Evolutionary conservation across 2,329 filamentous ascomycete species (phyloP).

Genomic region (Alternaria brassicicola): DNA sequence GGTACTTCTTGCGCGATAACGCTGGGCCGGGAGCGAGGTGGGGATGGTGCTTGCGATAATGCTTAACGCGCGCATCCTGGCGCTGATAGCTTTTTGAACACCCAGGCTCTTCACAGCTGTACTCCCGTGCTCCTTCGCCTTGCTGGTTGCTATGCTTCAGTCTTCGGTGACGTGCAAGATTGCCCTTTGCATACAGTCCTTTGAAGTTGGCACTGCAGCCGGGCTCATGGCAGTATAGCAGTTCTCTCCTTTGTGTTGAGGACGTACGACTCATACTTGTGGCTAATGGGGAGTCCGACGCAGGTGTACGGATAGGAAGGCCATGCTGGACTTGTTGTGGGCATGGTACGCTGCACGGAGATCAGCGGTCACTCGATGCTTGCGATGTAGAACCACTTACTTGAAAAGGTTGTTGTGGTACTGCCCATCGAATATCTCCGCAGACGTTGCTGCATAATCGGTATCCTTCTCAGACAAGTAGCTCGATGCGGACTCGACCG

Average conservation of each 20-base stretch:
- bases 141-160: background rate
- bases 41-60: constrained; percentile 8
- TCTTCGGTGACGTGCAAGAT: constrained; percentile 3
- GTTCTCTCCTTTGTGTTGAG: background rate
- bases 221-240: background rate
- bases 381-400: background rate
- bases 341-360: background rate
- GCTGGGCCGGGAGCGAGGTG: background rate
- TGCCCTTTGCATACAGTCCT: constrained; percentile 1
- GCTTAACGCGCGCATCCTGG: constrained; percentile 15
- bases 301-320: background rate
- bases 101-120: background rate
- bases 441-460: no score
- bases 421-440: no score
- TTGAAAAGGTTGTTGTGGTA: no score
- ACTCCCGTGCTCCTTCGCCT: background rate
- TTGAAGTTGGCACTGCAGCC: background rate
- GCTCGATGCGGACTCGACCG: background rate
- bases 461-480: accelerated
- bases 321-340: background rate
- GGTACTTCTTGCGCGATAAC: background rate
- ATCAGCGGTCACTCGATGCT: background rate
- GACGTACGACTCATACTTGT: background rate
- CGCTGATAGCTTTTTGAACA: constrained; percentile 10
- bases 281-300: background rate